Evolutionary conservation across 2,329 filamentous ascomycete species (phyloP).

Genomic region (Alternaria tenuissima): DNA sequence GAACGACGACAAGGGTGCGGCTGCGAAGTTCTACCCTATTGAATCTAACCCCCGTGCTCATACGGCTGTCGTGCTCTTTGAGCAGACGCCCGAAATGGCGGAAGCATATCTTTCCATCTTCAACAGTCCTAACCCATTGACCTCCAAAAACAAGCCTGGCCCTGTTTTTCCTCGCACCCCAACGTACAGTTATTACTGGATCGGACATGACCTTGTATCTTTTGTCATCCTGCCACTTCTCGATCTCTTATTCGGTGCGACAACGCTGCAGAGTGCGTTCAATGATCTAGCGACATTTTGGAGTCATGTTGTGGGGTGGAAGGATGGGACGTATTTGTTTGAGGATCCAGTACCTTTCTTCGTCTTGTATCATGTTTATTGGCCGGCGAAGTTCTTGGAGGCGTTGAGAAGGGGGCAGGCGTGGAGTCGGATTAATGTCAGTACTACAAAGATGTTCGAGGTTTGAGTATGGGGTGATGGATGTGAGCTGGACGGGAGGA

Average conservation of each 20-base stretch:
- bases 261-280: constrained; percentile 30
- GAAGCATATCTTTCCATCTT: constrained; percentile 40
- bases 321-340: constrained; percentile 59
- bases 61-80: constrained; percentile 71
- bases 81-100: constrained; percentile 37
- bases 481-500: not conserved
- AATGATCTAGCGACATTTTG: constrained; percentile 45
- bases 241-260: constrained; percentile 27
- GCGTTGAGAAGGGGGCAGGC: constrained; percentile 56
- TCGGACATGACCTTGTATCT: constrained; percentile 70
- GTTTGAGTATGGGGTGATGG: constrained; percentile 2
- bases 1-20: constrained; percentile 42
- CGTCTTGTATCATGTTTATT: constrained; percentile 63
- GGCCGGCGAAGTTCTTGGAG: constrained; percentile 61
- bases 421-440: constrained; percentile 74
- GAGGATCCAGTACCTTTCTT: constrained; percentile 62
- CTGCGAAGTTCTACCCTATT: constrained; percentile 66
- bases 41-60: constrained; percentile 76
- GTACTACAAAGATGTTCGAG: constrained; percentile 68
- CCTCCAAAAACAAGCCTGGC: constrained; percentile 9
- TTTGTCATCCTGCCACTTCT: constrained; percentile 54
- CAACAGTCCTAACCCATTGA: constrained; percentile 23
- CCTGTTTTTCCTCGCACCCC: constrained; percentile 34
- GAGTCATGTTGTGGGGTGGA: constrained; percentile 57
- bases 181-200: constrained; percentile 64